Evolutionary conservation across 495 filamentous ascomycete species (phyloP).

Genomic region (Aspergillus nanangensis): DNA sequence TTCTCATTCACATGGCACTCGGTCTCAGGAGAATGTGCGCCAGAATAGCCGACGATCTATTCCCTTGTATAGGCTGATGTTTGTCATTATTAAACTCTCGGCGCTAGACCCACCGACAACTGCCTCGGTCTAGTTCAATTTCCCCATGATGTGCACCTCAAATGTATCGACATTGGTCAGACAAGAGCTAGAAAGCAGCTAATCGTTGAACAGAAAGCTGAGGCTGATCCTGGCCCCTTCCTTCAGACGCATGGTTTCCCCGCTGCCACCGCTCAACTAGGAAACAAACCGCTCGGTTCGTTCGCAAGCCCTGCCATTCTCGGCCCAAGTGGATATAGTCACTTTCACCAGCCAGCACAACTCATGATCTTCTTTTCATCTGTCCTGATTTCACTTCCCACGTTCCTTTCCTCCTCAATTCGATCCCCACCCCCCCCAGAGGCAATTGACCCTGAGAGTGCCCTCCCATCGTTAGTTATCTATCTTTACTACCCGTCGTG

Average conservation of each 20-base stretch:
- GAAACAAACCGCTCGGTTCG: not conserved
- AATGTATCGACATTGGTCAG: too few species aligned
- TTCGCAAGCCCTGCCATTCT: constrained; percentile 8
- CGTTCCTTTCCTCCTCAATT: not conserved
- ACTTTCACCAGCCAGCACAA: not conserved
- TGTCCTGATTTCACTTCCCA: constrained; percentile 4
- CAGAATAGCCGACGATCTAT: too few species aligned
- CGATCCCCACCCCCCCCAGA: not conserved
- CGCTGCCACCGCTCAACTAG: not conserved
- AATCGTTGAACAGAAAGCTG: not conserved
- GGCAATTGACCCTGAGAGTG: not conserved
- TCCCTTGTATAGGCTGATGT: too few species aligned
- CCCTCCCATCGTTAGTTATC: not conserved
- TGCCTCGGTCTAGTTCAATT: too few species aligned
- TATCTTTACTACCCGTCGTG: not conserved
- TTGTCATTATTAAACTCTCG: too few species aligned
- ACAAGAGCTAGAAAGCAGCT: not conserved
- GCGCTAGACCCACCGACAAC: too few species aligned
- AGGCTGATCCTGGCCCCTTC: not conserved
- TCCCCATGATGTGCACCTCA: too few species aligned
- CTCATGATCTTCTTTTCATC: constrained; percentile 1
- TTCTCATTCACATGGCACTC: too few species aligned
- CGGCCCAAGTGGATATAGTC: not conserved
- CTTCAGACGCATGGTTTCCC: not conserved
- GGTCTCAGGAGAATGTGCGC: too few species aligned